These are phyloP conservation scores for Triangularia verruculosa DNA, from an alignment of 2,329 filamentous ascomycete genomes.

Conservation along the genomic window DNA sequence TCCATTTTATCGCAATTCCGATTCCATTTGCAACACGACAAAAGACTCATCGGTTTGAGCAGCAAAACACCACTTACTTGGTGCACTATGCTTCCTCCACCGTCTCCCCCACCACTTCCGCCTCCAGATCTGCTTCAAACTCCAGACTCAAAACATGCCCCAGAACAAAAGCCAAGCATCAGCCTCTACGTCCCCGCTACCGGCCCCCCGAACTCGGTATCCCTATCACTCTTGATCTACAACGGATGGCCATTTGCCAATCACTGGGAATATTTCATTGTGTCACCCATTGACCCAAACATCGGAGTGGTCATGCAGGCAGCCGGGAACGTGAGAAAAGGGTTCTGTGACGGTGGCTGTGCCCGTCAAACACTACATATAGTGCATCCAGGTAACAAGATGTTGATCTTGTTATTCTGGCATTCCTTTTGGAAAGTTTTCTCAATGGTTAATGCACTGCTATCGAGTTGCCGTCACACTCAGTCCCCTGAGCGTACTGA, in stretches of 20 bases:
- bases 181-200: not conserved
- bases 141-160: not conserved
- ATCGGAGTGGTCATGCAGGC: constrained; percentile 8
- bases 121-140: not conserved
- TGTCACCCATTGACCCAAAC: not conserved
- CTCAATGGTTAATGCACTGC: too few relatives aligned
- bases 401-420: too few relatives aligned
- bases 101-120: not conserved
- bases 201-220: not conserved
- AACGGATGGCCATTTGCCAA: constrained; percentile 22
- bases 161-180: not conserved
- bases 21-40: too few relatives aligned
- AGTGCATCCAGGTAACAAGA: too few relatives aligned
- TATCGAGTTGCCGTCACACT: too few relatives aligned
- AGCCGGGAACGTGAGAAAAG: constrained; percentile 9
- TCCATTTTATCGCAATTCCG: not conserved
- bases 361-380: too few relatives aligned
- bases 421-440: too few relatives aligned
- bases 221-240: constrained; percentile 17
- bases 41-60: constrained; percentile 33
- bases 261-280: constrained; percentile 20
- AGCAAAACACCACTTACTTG: constrained; percentile 19
- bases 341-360: too few relatives aligned
- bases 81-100: not conserved
- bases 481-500: too few relatives aligned